A percentile compares a stretch with the other conserved stretches of the same genome.
Conservation (phyloP, 139 green algal genomes). For the Haematococcus lacustris region DNA sequence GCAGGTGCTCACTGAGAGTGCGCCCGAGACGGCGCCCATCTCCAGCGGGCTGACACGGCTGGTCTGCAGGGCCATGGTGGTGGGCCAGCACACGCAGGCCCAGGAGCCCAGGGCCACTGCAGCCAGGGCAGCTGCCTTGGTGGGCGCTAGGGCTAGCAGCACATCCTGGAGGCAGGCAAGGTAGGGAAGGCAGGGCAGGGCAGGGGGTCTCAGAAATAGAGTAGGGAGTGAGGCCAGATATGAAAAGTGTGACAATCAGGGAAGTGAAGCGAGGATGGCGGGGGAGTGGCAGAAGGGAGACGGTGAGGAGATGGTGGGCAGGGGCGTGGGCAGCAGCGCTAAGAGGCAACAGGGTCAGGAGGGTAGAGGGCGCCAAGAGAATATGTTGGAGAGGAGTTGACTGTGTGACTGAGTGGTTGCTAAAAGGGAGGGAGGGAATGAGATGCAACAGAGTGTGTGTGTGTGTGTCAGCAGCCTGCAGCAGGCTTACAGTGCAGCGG, state of each 20-base stretch:
- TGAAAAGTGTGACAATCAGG: neutral
- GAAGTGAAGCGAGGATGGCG: neutral
- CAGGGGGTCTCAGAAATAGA: neutral
- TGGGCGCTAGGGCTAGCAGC: conserved; percentile 27
- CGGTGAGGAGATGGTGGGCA: no score
- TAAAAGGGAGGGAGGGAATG: neutral
- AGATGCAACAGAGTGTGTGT: neutral
- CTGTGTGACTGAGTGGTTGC: no score
- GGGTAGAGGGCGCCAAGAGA: no score
- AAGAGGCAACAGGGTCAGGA: no score
- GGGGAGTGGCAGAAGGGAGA: no score
- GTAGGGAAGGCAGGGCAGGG: neutral
- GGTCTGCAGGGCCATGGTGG: conserved; percentile 56
- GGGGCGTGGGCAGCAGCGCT: no score
- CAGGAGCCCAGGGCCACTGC: conserved; percentile 37
- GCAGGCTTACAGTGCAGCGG: neutral
- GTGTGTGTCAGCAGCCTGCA: neutral
- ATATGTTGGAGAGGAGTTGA: no score
- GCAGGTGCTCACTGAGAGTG: conserved; percentile 40
- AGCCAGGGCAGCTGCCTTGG: conserved; percentile 21
- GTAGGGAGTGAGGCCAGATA: neutral
- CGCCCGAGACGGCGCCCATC: conserved; percentile 45
- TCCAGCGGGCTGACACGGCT: conserved; percentile 26
- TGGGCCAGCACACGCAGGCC: conserved; percentile 47
- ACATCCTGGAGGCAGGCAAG: conserved; percentile 22